phyloP scores from a whole-genome alignment of 306 rosid species.

The Trifolium pratense region DNA sequence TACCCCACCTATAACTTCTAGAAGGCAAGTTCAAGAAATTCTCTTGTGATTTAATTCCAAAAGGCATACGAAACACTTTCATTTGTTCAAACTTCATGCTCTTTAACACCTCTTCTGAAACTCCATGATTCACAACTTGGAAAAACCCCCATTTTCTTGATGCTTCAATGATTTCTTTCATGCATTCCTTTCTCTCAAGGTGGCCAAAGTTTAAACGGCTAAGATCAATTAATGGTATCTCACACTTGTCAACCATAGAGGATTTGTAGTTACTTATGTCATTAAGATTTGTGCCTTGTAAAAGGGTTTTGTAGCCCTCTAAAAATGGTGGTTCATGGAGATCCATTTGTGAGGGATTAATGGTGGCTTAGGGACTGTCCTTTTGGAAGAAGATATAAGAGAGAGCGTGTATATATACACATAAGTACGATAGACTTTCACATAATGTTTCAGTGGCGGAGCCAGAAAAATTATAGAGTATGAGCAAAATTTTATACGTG shows the following conservation, averaged over 20 bases:
- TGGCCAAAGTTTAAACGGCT: slow-evolving; percentile 35
- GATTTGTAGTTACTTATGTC: not conserved
- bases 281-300: not conserved
- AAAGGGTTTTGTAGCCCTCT: slow-evolving; percentile 49
- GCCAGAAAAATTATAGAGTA: too few species aligned
- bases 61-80: slow-evolving; percentile 56
- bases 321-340: slow-evolving; percentile 71
- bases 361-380: not conserved
- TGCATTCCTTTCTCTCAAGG: slow-evolving; percentile 53
- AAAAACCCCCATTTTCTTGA: slow-evolving; percentile 75
- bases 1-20: slow-evolving; percentile 72
- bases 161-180: slow-evolving; percentile 58
- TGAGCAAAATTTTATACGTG: too few species aligned
- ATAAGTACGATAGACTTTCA: too few species aligned
- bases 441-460: too few species aligned
- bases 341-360: slow-evolving; percentile 50
- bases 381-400: too few species aligned
- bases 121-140: slow-evolving; percentile 73
- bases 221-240: slow-evolving; percentile 68
- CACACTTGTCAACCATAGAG: slow-evolving; percentile 41
- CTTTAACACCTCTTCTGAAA: slow-evolving; percentile 49
- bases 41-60: slow-evolving; percentile 43
- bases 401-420: too few species aligned
- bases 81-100: slow-evolving; percentile 51
- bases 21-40: slow-evolving; percentile 51